These are phyloP conservation scores for Boletus sp. DNA, from an alignment of 768 basidiomycete genomes.

Conservation along the genomic window DNA sequence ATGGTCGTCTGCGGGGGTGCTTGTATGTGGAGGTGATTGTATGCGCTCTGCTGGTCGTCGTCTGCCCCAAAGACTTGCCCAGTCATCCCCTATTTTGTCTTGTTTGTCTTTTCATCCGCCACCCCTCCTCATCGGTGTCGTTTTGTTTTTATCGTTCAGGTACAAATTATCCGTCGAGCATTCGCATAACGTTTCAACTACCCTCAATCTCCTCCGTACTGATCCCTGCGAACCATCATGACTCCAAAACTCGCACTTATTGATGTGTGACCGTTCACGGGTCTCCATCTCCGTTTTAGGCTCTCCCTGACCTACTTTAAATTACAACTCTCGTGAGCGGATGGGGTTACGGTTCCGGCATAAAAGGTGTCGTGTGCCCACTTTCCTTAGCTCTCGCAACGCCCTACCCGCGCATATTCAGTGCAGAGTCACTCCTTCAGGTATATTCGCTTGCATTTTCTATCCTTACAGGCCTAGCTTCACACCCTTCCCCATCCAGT, in stretches of 20 bases:
- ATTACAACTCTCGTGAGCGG: slow-evolving; percentile 14
- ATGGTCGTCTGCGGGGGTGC: slow-evolving; percentile 1
- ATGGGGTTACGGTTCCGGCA: slow-evolving; percentile 9
- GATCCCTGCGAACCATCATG: not conserved
- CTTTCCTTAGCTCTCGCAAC: not conserved
- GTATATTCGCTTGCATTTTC: not conserved
- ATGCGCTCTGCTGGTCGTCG: slow-evolving; percentile 11
- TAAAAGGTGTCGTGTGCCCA: slow-evolving; percentile 29
- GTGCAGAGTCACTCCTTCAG: not conserved
- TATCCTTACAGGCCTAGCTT: not conserved
- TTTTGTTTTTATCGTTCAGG: too few species aligned
- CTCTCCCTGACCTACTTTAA: slow-evolving; percentile 2
- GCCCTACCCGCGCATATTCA: not conserved
- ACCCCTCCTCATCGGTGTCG: not conserved
- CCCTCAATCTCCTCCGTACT: not conserved
- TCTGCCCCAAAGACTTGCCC: slow-evolving; percentile 1
- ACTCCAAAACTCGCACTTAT: not conserved
- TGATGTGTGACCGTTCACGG: not conserved
- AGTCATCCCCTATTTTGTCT: slow-evolving; percentile 30
- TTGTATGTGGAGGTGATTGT: slow-evolving; percentile 14
- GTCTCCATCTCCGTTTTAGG: slow-evolving; percentile 3
- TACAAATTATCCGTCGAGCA: not conserved
- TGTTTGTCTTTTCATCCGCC: slow-evolving; percentile 26
- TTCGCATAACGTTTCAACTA: not conserved
- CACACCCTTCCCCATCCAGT: not conserved